Conservation (phyloP, 352 stramenopile genomes). For the Globisporangium emineosum region DNA sequence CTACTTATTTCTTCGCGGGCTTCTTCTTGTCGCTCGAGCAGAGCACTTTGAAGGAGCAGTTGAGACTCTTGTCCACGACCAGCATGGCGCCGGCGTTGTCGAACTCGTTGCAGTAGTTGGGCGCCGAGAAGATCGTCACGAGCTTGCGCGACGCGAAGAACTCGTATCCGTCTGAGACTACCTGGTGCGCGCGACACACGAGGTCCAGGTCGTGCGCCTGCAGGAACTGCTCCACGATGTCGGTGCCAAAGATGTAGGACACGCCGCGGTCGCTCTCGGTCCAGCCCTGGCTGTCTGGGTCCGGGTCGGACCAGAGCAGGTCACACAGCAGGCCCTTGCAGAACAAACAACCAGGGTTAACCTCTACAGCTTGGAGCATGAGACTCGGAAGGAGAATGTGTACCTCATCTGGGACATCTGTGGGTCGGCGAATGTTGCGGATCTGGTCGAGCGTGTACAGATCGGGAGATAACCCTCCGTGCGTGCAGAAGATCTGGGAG, state of each 20-base stretch:
- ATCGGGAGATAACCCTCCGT: slow-evolving; percentile 90
- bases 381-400: no score
- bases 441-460: slow-evolving; percentile 98
- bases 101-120: slow-evolving; percentile 99
- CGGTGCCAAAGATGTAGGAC: slow-evolving; percentile 98
- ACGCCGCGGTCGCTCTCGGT: slow-evolving; percentile 96
- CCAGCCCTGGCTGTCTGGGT: slow-evolving; percentile 90
- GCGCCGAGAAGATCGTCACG: slow-evolving; percentile 99
- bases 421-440: slow-evolving; percentile 81
- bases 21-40: slow-evolving; percentile 75
- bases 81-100: slow-evolving; percentile 97
- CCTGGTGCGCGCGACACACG: slow-evolving; percentile 97
- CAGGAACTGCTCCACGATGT: slow-evolving; percentile 98
- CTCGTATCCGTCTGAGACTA: slow-evolving; percentile 99
- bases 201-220: slow-evolving; percentile 97
- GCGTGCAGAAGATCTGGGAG: slow-evolving; percentile 96
- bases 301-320: slow-evolving; percentile 85
- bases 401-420: slow-evolving; percentile 76
- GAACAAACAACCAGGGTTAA: neutral
- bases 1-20: slow-evolving; percentile 26
- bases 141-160: slow-evolving; percentile 98
- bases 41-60: slow-evolving; percentile 83
- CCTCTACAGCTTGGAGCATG: no score
- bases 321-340: slow-evolving; percentile 70
- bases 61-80: slow-evolving; percentile 67